Evolutionary conservation across 345 rosid genomes (phyloP).

Genomic region (Erodium maritimum): DNA sequence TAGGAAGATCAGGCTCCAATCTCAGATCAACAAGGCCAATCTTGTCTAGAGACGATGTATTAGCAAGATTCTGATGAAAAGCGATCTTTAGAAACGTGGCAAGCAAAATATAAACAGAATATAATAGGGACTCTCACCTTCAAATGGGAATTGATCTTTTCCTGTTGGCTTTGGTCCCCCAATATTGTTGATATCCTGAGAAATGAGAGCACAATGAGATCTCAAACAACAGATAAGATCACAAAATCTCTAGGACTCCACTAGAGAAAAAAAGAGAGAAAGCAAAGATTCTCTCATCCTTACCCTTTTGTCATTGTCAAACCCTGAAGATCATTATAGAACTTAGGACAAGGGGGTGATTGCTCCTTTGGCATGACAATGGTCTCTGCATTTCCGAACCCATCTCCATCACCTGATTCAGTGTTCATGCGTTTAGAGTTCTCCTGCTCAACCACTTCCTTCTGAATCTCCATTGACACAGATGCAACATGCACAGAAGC

Average conservation of each 20-base stretch:
- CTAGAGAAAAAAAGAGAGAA: background rate
- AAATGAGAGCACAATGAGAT: background rate
- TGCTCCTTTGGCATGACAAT: slow-evolving; percentile 9
- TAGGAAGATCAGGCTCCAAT: no score
- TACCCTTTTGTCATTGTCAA: slow-evolving; percentile 25
- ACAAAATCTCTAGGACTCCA: slow-evolving; percentile 9
- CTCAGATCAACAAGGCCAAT: slow-evolving; percentile 8
- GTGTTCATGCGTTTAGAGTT: slow-evolving; percentile 11
- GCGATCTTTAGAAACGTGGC: slow-evolving; percentile 15
- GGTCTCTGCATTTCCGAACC: slow-evolving; percentile 8
- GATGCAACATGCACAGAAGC: slow-evolving; percentile 11
- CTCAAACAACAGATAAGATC: slow-evolving; percentile 6
- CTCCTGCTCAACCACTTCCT: slow-evolving; percentile 12
- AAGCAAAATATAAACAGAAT: slow-evolving; percentile 15
- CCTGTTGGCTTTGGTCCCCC: slow-evolving; percentile 13
- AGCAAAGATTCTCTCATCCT: slow-evolving; percentile 13
- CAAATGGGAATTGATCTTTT: slow-evolving; percentile 37
- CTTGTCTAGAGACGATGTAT: slow-evolving; percentile 21
- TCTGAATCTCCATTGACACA: slow-evolving; percentile 8
- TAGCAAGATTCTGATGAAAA: slow-evolving; percentile 34
- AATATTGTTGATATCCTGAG: slow-evolving; percentile 16
- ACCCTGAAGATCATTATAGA: slow-evolving; percentile 19
- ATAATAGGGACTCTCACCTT: slow-evolving; percentile 42
- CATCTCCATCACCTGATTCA: slow-evolving; percentile 11
- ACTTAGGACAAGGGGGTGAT: slow-evolving; percentile 6